Evolutionary conservation across 331 rosid species (phyloP), one percentile per base, ranked within the genome.

Genomic region (Malus hybrid): DNA sequence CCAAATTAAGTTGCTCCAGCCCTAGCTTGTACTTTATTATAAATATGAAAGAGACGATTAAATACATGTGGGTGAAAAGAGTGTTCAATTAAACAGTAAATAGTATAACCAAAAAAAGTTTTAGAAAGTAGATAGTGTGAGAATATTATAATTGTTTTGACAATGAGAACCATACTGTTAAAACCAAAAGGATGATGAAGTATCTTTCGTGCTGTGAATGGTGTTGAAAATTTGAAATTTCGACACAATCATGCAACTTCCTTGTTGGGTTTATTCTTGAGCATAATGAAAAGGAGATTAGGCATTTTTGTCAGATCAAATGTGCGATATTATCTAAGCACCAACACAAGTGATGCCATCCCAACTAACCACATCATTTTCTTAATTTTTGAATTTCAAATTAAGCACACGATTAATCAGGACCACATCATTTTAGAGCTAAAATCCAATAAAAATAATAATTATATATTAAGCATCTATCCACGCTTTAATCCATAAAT

Each of bases 401-500:
- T 29, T 70, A 27, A 70, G 64, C 18, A 20, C 16, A 44, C 7
- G 70, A 59, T 59, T 34, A 12, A 62, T 33, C 32, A 10, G 60
- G 27, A 60, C 22, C 60, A 68, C 69, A 77, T 52, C 48, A 54
- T 27, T 69, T 50, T 7, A 16, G 13, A 57, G 6, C 4, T 70
- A 39, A 12, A 69, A 15, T 50, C 19, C 16, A 50, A 14, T n/a
- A 56, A 3, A 56, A 56, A 6, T 9, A 10, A 42, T 42, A 42
- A n/a, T 60, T 59, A 59, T 59, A 10, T 22, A 22, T 12, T 61
- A 70, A 32, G 71, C 57, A 71, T 71, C 65, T 18, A 29, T 32
- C 46, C 69, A 79, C 65, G 72, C 78, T 78, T 77, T 83, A 39
- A 54, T 78, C 70, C 65, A 76, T 34, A 82, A 69, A 74, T n/a